phyloP scores from a whole-genome alignment of 164 flowering plant species.

The Akebia trifoliata region DNA sequence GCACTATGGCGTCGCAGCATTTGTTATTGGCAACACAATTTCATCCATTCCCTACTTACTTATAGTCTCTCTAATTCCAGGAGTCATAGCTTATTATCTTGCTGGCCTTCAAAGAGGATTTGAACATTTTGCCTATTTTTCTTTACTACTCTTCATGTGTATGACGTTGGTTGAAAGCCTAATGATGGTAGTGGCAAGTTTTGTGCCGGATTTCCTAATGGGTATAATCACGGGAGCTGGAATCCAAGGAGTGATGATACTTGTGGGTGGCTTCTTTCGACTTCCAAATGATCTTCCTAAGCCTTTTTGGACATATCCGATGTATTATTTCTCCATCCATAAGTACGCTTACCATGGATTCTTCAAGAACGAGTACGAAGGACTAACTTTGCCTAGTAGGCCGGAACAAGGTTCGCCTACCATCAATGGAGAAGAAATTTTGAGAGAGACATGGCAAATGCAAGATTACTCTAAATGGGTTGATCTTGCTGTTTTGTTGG shows the following conservation, averaged over 20 bases:
- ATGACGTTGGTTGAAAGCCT: conserved; percentile 55
- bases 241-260: conserved; percentile 51
- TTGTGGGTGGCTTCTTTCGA: conserved; percentile 49
- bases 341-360: conserved; percentile 43
- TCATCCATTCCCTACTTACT: conserved; percentile 54
- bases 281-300: conserved; percentile 51
- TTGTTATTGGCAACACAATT: conserved; percentile 45
- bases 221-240: conserved; percentile 58
- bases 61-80: conserved; percentile 39
- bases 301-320: conserved; percentile 54
- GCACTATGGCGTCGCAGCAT: conserved; percentile 49
- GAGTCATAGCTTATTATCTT: conserved; percentile 44
- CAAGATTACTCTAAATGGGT: conserved; percentile 51
- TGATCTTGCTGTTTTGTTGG: conserved; percentile 40
- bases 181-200: conserved; percentile 56
- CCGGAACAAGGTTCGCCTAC: conserved; percentile 13
- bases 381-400: conserved; percentile 23
- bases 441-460: conserved; percentile 39
- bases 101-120: conserved; percentile 36
- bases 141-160: conserved; percentile 25
- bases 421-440: conserved; percentile 27
- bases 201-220: conserved; percentile 61
- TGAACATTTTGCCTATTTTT: conserved; percentile 36
- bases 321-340: conserved; percentile 45
- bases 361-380: conserved; percentile 48